Percentiles rank a stretch among this genome's conserved stretches.
Evolutionary conservation across 2,329 filamentous ascomycete genomes (phyloP).

Genomic region (Cladosporium austrohemisphaericum): DNA sequence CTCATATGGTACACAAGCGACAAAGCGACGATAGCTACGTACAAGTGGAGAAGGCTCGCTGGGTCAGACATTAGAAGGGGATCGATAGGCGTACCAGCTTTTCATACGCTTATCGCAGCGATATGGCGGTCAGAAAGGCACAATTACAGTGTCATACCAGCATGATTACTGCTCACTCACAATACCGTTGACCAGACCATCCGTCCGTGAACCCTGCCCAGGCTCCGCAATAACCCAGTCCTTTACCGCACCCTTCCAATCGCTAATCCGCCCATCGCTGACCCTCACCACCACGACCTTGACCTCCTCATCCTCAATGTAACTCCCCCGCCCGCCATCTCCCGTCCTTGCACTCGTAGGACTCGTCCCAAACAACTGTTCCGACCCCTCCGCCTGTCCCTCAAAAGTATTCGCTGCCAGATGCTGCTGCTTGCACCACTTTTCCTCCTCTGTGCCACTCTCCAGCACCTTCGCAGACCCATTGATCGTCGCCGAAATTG

Average conservation of each 20-base stretch:
- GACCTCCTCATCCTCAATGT: constrained; percentile 78
- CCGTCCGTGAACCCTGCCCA: neutral
- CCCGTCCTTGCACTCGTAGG: constrained; percentile 31
- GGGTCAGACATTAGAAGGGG: too few relatives aligned
- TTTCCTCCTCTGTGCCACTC: constrained; percentile 73
- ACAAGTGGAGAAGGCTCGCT: too few relatives aligned
- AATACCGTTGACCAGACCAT: constrained; percentile 10
- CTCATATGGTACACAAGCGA: too few relatives aligned
- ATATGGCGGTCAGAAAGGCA: too few relatives aligned
- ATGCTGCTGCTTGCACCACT: constrained; percentile 77
- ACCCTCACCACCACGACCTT: constrained; percentile 84
- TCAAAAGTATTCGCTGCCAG: constrained; percentile 77
- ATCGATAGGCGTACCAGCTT: too few relatives aligned
- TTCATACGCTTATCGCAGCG: too few relatives aligned
- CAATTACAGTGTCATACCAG: too few relatives aligned
- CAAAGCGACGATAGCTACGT: too few relatives aligned
- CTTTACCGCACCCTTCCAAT: constrained; percentile 90
- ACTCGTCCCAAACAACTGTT: constrained; percentile 22
- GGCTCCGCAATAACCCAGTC: constrained; percentile 57
- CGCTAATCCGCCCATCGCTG: constrained; percentile 79
- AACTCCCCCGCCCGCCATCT: constrained; percentile 56
- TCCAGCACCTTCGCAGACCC: constrained; percentile 75
- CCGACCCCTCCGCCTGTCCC: constrained; percentile 15
- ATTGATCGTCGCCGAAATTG: constrained; percentile 90
- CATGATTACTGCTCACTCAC: neutral